A percentile compares a stretch with the other conserved stretches of the same genome.
Evolutionary conservation across 495 filamentous ascomycete genomes (phyloP).

Genomic region (Podospora fimiseda): DNA sequence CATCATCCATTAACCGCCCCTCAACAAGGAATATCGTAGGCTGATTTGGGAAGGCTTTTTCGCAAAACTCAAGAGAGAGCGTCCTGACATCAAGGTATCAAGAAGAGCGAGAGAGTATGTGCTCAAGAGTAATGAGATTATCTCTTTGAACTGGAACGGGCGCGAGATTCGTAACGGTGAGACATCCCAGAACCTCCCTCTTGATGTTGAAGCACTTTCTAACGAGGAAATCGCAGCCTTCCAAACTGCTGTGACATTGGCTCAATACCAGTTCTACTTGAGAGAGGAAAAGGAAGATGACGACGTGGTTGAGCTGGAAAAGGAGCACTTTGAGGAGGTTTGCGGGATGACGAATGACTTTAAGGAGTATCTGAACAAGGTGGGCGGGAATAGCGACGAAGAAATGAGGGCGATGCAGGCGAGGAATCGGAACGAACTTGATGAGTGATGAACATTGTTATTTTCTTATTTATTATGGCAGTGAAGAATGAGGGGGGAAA

Average conservation of each 20-base stretch:
- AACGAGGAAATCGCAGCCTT: slow-evolving; percentile 19
- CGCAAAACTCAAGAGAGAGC: slow-evolving; percentile 15
- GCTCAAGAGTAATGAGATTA: neutral
- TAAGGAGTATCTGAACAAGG: slow-evolving; percentile 19
- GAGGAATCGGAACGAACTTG: too few species aligned
- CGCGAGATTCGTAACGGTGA: slow-evolving; percentile 37
- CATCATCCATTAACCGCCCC: slow-evolving; percentile 36
- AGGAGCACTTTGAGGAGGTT: slow-evolving; percentile 13
- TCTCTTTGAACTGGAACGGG: slow-evolving; percentile 32
- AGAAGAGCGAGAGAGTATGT: slow-evolving; percentile 13
- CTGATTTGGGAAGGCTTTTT: slow-evolving; percentile 19
- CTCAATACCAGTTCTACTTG: slow-evolving; percentile 14
- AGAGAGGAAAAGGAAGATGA: slow-evolving; percentile 7
- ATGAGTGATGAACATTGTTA: too few species aligned
- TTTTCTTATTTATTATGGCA: too few species aligned
- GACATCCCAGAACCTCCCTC: neutral
- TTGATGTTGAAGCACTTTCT: neutral
- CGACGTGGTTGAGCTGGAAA: slow-evolving; percentile 1
- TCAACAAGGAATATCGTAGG: slow-evolving; percentile 12
- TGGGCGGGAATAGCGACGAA: slow-evolving; percentile 4
- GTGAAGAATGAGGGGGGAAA: too few species aligned
- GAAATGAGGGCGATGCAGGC: neutral
- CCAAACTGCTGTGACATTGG: slow-evolving; percentile 35
- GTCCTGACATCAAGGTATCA: slow-evolving; percentile 6
- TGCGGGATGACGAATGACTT: slow-evolving; percentile 14